Percentiles rank a stretch among this genome's conserved stretches.
Evolutionary conservation across 768 basidiomycete species (phyloP).

Genomic region (Sporobolomyces pararoseus): DNA sequence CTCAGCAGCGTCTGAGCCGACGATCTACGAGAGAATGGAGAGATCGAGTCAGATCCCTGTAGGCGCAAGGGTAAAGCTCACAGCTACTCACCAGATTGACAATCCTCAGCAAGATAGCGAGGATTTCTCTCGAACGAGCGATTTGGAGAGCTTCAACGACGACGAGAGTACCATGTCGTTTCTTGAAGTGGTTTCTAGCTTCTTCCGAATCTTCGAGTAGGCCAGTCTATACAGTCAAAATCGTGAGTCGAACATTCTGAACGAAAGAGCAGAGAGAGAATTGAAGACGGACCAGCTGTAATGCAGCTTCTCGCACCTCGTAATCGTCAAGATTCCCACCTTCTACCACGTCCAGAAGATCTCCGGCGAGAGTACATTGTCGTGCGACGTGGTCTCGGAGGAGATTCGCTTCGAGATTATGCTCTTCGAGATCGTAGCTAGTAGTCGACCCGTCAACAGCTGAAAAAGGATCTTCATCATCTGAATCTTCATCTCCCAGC

Average conservation of each 20-base stretch:
- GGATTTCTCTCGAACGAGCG: conserved; percentile 76
- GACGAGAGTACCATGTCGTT: conserved; percentile 89
- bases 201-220: conserved; percentile 77
- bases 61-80: too few species aligned
- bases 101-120: conserved; percentile 77
- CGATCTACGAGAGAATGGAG: conserved; percentile 49
- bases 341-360: conserved; percentile 79
- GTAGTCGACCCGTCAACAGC: conserved; percentile 57
- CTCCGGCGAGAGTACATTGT: conserved; percentile 71
- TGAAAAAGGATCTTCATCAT: conserved; percentile 95
- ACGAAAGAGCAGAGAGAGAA: too few species aligned
- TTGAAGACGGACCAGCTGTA: conserved; percentile 68
- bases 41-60: too few species aligned
- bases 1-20: conserved; percentile 68
- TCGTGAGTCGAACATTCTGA: too few species aligned
- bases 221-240: conserved; percentile 66
- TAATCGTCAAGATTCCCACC: conserved; percentile 62
- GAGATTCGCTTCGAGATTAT: conserved; percentile 76
- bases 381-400: conserved; percentile 90
- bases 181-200: conserved; percentile 81
- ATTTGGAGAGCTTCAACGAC: conserved; percentile 89
- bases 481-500: conserved; percentile 74
- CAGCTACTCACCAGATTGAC: conserved; percentile 70
- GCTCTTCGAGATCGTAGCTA: background rate
- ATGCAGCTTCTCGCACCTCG: conserved; percentile 75